Evolutionary conservation across 805 yeast species (phyloP).

Genomic region (Tetrapisispora fleetii): DNA sequence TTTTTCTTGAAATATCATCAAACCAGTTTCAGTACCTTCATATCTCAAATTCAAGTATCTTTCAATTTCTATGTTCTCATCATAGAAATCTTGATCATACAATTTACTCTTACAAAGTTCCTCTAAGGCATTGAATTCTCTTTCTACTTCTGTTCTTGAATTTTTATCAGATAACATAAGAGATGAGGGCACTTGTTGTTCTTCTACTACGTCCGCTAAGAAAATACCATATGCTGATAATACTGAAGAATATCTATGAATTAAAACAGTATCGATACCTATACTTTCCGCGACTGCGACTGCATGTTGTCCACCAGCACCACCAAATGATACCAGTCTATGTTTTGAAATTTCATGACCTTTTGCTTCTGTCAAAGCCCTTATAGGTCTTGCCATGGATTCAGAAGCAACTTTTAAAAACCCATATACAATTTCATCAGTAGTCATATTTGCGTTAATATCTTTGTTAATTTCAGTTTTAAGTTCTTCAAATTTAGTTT

Average conservation of each 20-base stretch:
- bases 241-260: slow-evolving; percentile 75
- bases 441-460: slow-evolving; percentile 32
- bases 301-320: slow-evolving; percentile 92
- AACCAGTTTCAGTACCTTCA: slow-evolving; percentile 80
- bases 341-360: slow-evolving; percentile 62
- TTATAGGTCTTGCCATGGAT: slow-evolving; percentile 83
- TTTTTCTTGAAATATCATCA: slow-evolving; percentile 46
- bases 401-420: slow-evolving; percentile 78
- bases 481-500: slow-evolving; percentile 41
- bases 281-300: slow-evolving; percentile 62
- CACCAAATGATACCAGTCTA: slow-evolving; percentile 76
- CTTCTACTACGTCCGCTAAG: slow-evolving; percentile 76
- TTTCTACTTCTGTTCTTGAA: slow-evolving; percentile 27
- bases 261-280: slow-evolving; percentile 58
- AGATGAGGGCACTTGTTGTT: slow-evolving; percentile 65
- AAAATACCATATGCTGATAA: slow-evolving; percentile 85
- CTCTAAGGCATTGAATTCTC: slow-evolving; percentile 39
- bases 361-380: slow-evolving; percentile 76
- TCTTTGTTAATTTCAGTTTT: slow-evolving; percentile 47
- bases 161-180: slow-evolving; percentile 30
- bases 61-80: slow-evolving; percentile 42
- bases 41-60: slow-evolving; percentile 69
- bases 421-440: slow-evolving; percentile 70
- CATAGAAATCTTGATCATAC: slow-evolving; percentile 43
- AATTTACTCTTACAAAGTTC: slow-evolving; percentile 23